A percentile compares a stretch with the other conserved stretches of the same genome.
Evolutionary conservation across 768 basidiomycete species (phyloP).

Genomic region (Mycena vitilis): DNA sequence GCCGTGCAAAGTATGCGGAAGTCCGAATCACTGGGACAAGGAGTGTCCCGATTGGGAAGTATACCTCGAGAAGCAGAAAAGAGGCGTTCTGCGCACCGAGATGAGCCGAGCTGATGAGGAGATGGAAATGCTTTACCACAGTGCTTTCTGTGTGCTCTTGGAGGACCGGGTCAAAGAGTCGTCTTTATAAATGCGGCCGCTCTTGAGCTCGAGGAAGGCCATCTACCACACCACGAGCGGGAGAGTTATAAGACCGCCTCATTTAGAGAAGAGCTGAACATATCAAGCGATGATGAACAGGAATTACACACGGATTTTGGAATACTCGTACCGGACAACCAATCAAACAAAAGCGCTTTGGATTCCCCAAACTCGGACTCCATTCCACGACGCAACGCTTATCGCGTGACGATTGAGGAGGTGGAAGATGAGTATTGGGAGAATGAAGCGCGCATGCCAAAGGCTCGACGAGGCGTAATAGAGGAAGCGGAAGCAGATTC

Average conservation of each 20-base stretch:
- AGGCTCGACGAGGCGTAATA: neutral
- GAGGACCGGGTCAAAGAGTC: neutral
- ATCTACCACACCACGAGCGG: too few relatives aligned
- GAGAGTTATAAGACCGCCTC: too few relatives aligned
- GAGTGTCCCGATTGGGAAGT: neutral
- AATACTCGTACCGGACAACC: neutral
- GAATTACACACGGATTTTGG: too few relatives aligned
- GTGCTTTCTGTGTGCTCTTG: neutral
- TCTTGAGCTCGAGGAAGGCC: too few relatives aligned
- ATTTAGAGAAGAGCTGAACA: too few relatives aligned
- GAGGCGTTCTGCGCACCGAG: too few relatives aligned
- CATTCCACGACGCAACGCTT: too few relatives aligned
- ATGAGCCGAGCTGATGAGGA: neutral
- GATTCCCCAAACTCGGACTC: too few relatives aligned
- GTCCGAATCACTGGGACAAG: neutral
- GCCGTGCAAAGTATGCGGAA: neutral
- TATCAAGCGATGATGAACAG: too few relatives aligned
- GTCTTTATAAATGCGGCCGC: slow-evolving; percentile 1
- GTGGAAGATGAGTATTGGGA: slow-evolving; percentile 3
- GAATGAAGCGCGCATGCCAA: neutral
- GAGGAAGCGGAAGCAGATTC: too few relatives aligned
- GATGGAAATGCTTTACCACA: neutral
- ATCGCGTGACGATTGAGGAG: neutral
- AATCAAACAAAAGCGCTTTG: neutral
- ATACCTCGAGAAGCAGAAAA: neutral